phyloP scores from a whole-genome alignment of 352 stramenopile genomes.

The Phytophthora sp. region DNA sequence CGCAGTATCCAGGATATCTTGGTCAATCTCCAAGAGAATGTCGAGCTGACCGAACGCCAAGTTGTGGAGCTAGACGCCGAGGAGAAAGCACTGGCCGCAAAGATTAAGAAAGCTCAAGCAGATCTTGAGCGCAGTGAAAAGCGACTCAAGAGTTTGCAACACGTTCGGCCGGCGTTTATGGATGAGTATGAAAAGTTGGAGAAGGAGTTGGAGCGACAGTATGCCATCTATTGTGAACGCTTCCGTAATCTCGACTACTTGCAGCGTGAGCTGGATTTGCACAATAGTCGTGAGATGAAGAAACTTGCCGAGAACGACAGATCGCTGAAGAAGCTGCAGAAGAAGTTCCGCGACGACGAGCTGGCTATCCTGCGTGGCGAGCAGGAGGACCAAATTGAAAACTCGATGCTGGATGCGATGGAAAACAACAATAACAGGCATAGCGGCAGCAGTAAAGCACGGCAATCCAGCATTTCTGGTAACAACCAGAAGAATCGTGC shows the following conservation, averaged over 20 bases:
- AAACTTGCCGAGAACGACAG: conserved; percentile 89
- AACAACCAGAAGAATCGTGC: conserved; percentile 57
- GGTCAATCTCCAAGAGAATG: conserved; percentile 79
- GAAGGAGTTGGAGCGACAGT: conserved; percentile 95
- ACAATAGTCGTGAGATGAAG: conserved; percentile 88
- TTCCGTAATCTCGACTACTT: conserved; percentile 98
- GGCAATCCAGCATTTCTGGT: conserved; percentile 31
- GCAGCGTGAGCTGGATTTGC: conserved; percentile 92
- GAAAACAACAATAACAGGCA: conserved; percentile 52
- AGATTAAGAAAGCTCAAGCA: conserved; percentile 95
- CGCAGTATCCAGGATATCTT: conserved; percentile 82
- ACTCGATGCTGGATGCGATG: conserved; percentile 51
- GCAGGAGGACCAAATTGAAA: conserved; percentile 83
- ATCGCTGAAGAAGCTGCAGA: conserved; percentile 93
- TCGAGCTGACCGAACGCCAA: conserved; percentile 88
- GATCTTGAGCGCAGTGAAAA: conserved; percentile 97
- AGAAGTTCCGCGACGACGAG: conserved; percentile 93
- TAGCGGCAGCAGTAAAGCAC: conserved; percentile 32
- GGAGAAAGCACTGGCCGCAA: conserved; percentile 89
- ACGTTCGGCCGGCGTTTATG: conserved; percentile 96
- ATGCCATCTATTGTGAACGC: conserved; percentile 93
- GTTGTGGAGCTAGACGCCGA: conserved; percentile 92
- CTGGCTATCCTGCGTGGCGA: conserved; percentile 87
- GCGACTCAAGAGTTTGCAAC: conserved; percentile 91
- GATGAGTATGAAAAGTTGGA: conserved; percentile 98